These are phyloP conservation scores for Ceriops zippeliana DNA, from an alignment of 345 rosid genomes.

Conservation along the genomic window DNA sequence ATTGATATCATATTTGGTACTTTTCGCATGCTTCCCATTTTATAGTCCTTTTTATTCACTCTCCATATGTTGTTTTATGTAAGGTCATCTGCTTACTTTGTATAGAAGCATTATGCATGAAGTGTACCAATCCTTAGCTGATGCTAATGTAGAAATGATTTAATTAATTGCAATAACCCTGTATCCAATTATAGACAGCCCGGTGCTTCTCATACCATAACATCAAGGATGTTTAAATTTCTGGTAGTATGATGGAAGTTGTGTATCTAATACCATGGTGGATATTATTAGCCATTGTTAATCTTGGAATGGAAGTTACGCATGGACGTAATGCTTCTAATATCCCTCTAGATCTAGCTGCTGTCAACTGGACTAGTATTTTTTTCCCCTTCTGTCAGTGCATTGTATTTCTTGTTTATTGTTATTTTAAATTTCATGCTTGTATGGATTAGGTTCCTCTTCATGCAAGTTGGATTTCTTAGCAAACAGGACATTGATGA, in stretches of 20 bases:
- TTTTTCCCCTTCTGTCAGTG: not conserved
- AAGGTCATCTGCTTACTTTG: not conserved
- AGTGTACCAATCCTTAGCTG: not conserved
- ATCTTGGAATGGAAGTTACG: too few species aligned
- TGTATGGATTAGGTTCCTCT: not conserved
- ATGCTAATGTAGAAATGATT: not conserved
- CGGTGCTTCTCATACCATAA: too few species aligned
- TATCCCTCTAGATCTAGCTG: too few species aligned
- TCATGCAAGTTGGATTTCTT: not conserved
- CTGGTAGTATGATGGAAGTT: not conserved
- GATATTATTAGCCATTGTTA: too few species aligned
- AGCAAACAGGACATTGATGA: not conserved
- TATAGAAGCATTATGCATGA: not conserved
- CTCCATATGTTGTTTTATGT: not conserved
- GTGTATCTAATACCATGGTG: too few species aligned
- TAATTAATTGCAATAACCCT: not conserved
- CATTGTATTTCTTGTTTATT: not conserved
- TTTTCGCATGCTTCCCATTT: not conserved
- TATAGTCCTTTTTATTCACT: not conserved
- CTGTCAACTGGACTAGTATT: not conserved
- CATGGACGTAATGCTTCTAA: too few species aligned
- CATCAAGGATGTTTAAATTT: not conserved
- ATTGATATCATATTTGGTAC: not conserved
- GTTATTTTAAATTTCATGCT: not conserved
- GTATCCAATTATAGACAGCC: not conserved